Base-by-base conservation (phyloP, 2,329 filamentous ascomycete species). In the Zymoseptoria passerinii region DNA sequence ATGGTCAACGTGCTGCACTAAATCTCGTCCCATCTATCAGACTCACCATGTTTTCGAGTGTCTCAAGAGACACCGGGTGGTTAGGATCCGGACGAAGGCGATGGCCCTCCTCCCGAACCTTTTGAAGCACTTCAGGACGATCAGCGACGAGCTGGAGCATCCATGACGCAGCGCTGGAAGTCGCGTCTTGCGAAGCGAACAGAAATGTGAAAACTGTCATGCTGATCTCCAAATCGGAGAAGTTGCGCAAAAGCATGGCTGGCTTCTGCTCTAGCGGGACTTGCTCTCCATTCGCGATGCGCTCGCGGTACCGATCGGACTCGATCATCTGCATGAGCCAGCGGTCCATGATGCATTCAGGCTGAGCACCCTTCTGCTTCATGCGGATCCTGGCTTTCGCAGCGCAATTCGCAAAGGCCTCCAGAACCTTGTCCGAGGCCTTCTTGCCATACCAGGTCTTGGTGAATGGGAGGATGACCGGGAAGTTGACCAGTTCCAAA, bases 361-460 rank as follows among this genome's bases (percentile, higher is more conserved):
- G 78, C 59, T 92, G 85, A 64, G 90, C 92, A 69, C 92, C 92
- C 90, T 56, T 90, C 87, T 67, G 86, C 85, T 66, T 67, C 89
- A 97, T 73, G 51, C 72, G 58, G 48, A 90, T 87, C 80, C 94
- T 96, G 76, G 89, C 88, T 81, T 96, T 96, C 62, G 90, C 89
- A 52, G 92, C 89, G 71, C 92, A 96, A 76, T 90, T 92, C 72
- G 87, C 78, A 71, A 97, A 97, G 73, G 96, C 92, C 53, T 81
- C 82, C 65, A 97, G 80, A 35, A 96, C 90, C 86, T 95, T 90
- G 70, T 96, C 90, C 59, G 92, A 86, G 28, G 91, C 90, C 78
- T 92, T 95, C 82, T 96, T 96, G 68, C 92, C 94, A 71, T 95
- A 95, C 91, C 91, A 97, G 4, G 91, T 91, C 80, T 91, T 92